A percentile compares a stretch with the other conserved stretches of the same genome.
These are phyloP conservation scores for Mucor piriformis DNA, from an alignment of 371 early-diverging fungal species.

Conservation along the genomic window DNA sequence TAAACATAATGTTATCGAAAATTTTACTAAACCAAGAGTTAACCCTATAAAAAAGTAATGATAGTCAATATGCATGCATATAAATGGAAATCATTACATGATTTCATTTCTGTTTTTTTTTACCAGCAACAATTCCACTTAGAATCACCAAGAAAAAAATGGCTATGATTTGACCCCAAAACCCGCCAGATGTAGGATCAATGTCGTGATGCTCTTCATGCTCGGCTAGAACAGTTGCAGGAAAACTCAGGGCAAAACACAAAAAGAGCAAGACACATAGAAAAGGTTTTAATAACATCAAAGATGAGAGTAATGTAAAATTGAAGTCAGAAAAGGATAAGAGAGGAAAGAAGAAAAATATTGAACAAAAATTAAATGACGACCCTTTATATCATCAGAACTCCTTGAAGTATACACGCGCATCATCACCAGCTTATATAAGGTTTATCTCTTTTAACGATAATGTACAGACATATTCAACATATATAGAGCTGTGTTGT, in stretches of 20 bases:
- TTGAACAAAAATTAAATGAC: background rate
- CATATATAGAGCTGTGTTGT: background rate
- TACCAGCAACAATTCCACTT: constrained; percentile 85
- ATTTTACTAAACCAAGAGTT: constrained; percentile 42
- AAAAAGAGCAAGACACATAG: background rate
- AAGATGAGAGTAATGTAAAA: background rate
- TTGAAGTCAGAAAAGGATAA: background rate
- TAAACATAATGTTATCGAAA: background rate
- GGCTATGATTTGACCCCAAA: constrained; percentile 48
- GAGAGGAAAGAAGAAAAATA: background rate
- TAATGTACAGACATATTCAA: background rate
- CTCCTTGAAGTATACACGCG: background rate
- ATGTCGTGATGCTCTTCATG: constrained; percentile 9
- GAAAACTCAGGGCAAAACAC: constrained; percentile 1
- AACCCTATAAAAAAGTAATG: constrained; percentile 59
- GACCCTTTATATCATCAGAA: background rate
- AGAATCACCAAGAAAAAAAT: constrained; percentile 62
- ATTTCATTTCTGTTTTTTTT: background rate
- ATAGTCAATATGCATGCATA: constrained; percentile 35
- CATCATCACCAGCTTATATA: background rate
- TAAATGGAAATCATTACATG: background rate
- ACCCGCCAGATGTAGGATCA: constrained; percentile 19
- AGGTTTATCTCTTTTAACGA: background rate
- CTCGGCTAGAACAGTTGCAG: background rate
- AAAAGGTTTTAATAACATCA: constrained; percentile 18